A percentile compares a stretch with the other conserved stretches of the same genome.
Evolutionary conservation across 164 flowering plant species (phyloP).

Genomic region (Aristolochia californica): DNA sequence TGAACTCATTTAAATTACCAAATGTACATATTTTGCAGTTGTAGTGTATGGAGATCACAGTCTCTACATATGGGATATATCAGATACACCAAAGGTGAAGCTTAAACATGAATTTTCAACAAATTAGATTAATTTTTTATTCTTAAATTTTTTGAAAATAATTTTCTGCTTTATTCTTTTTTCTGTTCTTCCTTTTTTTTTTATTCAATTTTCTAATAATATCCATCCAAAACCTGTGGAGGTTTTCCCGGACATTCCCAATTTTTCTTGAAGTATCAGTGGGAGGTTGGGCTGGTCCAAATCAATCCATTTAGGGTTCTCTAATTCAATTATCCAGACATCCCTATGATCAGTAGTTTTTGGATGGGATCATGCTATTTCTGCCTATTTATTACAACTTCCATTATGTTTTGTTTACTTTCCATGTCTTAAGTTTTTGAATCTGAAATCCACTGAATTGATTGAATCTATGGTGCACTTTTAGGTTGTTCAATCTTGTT

Average conservation of each 20-base stretch:
- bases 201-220: no score
- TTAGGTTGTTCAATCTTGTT: conserved; percentile 52
- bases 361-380: no score
- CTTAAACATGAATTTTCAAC: not conserved
- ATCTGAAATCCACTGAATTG: not conserved
- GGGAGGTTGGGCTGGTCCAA: no score
- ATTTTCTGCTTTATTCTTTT: not conserved
- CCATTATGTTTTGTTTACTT: no score
- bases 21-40: conserved; percentile 29
- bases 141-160: not conserved
- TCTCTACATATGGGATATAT: conserved; percentile 57
- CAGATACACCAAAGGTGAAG: conserved; percentile 39
- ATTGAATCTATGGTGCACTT: conserved; percentile 5
- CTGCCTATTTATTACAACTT: no score
- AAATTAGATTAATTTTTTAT: not conserved
- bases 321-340: no score
- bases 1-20: no score
- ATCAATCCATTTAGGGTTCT: no score
- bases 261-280: no score
- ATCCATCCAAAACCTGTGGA: no score
- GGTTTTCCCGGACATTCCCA: no score
- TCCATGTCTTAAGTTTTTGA: not conserved
- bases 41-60: conserved; percentile 67
- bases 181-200: not conserved
- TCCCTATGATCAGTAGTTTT: no score